These are phyloP conservation scores for Sphaerostilbella broomeana DNA, from an alignment of 2,329 filamentous ascomycete genomes.

Conservation along the genomic window DNA sequence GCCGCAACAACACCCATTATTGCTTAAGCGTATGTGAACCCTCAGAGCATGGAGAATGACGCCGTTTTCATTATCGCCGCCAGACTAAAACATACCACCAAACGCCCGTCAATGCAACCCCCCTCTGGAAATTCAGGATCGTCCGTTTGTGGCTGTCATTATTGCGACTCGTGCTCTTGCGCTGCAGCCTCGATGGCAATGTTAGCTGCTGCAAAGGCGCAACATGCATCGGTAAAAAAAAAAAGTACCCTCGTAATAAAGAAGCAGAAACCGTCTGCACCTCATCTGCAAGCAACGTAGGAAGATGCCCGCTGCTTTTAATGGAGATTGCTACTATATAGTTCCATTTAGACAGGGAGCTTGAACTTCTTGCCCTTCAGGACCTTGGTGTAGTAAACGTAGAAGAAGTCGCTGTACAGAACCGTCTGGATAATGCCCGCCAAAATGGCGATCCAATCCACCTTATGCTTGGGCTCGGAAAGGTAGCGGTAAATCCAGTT, in stretches of 20 bases:
- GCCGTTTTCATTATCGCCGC: constrained; percentile 22
- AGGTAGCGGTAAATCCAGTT: constrained; percentile 96
- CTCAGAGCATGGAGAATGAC: constrained; percentile 22
- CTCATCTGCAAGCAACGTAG: too few relatives aligned
- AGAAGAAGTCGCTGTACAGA: constrained; percentile 98
- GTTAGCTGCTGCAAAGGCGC: too few relatives aligned
- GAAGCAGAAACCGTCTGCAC: too few relatives aligned
- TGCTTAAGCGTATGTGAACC: constrained; percentile 18
- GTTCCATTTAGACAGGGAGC: constrained; percentile 60
- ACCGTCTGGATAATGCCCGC: constrained; percentile 91
- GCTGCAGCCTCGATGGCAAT: too few relatives aligned
- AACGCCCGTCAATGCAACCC: constrained; percentile 28
- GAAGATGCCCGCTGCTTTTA: too few relatives aligned
- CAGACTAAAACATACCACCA: constrained; percentile 21
- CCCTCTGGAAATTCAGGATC: background rate
- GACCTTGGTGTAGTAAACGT: constrained; percentile 97
- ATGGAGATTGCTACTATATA: too few relatives aligned
- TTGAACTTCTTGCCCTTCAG: constrained; percentile 86
- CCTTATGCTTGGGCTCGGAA: constrained; percentile 61
- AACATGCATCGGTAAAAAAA: too few relatives aligned
- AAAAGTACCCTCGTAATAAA: too few relatives aligned
- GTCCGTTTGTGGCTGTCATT: too few relatives aligned
- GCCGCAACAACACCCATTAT: constrained; percentile 12
- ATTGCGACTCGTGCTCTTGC: too few relatives aligned
- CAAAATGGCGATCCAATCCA: constrained; percentile 80